Evolutionary conservation across 768 basidiomycete species (phyloP).

Genomic region (Amanita exitialis): DNA sequence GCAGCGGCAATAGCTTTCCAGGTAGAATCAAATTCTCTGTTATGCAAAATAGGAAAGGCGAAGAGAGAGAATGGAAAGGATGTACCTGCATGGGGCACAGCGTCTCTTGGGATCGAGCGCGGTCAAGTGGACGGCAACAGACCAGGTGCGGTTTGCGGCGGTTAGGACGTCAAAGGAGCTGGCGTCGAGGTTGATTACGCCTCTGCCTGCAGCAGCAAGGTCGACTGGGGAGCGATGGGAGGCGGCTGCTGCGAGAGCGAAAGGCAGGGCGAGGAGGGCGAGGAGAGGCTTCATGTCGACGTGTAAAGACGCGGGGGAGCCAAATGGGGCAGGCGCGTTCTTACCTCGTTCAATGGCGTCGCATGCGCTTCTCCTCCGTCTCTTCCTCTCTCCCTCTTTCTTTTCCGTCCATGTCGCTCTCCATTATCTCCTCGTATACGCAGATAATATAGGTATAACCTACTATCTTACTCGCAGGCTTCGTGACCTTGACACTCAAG

Average conservation of each 20-base stretch:
- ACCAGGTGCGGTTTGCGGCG: slow-evolving; percentile 72
- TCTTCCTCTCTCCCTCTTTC: slow-evolving; percentile 87
- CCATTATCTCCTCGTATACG: slow-evolving; percentile 72
- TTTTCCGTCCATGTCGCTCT: slow-evolving; percentile 93
- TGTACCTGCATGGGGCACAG: slow-evolving; percentile 90
- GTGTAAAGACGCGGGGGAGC: slow-evolving; percentile 13
- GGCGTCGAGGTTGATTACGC: slow-evolving; percentile 74
- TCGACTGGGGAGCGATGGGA: slow-evolving; percentile 51
- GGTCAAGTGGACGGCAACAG: slow-evolving; percentile 80
- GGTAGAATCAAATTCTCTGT: slow-evolving; percentile 77
- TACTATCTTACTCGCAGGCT: slow-evolving; percentile 81
- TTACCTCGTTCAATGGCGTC: slow-evolving; percentile 34
- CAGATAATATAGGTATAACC: slow-evolving; percentile 85
- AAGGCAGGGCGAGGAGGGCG: slow-evolving; percentile 20
- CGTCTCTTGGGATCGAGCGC: slow-evolving; percentile 73
- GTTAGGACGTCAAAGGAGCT: slow-evolving; percentile 71
- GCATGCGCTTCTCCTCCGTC: slow-evolving; percentile 81
- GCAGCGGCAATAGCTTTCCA: slow-evolving; percentile 76
- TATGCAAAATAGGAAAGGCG: slow-evolving; percentile 4
- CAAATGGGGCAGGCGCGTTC: slow-evolving; percentile 11
- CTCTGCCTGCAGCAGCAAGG: slow-evolving; percentile 63
- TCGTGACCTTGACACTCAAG: slow-evolving; percentile 51
- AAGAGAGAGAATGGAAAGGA: slow-evolving; percentile 7
- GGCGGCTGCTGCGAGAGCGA: slow-evolving; percentile 21
- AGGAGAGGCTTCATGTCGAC: slow-evolving; percentile 17